Evolutionary conservation across 75 land plant species (phyloP), one percentile per base, ranked within the genome.

Genomic region (Pinus taeda): DNA sequence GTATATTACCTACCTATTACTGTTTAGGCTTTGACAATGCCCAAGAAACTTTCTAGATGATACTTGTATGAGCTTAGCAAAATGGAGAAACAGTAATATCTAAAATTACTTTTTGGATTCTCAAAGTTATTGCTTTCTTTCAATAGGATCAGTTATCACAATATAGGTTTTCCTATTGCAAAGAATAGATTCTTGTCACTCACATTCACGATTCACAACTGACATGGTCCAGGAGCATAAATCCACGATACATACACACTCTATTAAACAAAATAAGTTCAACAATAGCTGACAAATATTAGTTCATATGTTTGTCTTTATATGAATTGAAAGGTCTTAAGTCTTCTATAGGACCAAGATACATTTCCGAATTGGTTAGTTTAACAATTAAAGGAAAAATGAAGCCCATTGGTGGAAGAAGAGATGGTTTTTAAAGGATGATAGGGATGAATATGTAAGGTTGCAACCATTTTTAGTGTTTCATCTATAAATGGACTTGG

Each of bases 41-140:
- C 42, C 45, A 69, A 69, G 53, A 69, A 39, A 69, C 71, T 15
- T 42, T 39, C 49, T 69, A 69, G 22, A 58, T 74, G 57, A 58
- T 60, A 61, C 17, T 74, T 74, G 69, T 12, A 26, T 22, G 21
- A 36, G 12, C n/a, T 55, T 74, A 13, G 75, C 13, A 60, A 74
- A 26, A 33, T 33, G 37, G 24, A 20, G 22, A n/a, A 39, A 42
- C 22, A 69, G 12, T n/a, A n/a, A 8, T 5, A n/a, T 18, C 22
- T 20, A 69, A 20, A 8, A 20, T 12, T 18, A 20, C 8, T 69
- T 42, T 20, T 18, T 20, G 11, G 20, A 18, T 69, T 22, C n/a
- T 37, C 49, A 69, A 69, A 69, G 22, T 20, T 39, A 9, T 62
- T 62, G n/a, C n/a, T 67, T 8, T 9, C 20, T 21, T 49, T 49